Conservation (phyloP, 2,329 filamentous ascomycete genomes). For the Penicillium italicum region DNA sequence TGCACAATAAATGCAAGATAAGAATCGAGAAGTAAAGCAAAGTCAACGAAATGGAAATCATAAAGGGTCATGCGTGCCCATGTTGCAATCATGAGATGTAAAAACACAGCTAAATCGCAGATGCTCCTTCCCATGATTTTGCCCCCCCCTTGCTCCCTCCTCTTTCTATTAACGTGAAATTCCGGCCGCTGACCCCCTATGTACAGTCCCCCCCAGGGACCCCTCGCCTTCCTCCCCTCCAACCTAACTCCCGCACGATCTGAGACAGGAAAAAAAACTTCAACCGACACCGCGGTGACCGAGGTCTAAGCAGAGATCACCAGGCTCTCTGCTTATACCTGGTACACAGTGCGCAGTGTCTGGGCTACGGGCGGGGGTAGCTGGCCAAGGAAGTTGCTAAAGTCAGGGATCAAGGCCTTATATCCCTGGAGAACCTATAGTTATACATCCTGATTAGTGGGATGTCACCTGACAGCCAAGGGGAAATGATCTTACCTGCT, state of each 20-base stretch:
- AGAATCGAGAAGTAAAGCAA: constrained; percentile 6
- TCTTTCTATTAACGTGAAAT: constrained; percentile 6
- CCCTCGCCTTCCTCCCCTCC: background rate
- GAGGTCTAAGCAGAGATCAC: background rate
- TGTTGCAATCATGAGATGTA: constrained; percentile 17
- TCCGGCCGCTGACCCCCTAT: background rate
- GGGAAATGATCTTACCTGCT: constrained; percentile 58
- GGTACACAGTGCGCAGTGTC: constrained; percentile 43
- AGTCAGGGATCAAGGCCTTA: constrained; percentile 47
- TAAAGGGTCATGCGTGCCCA: constrained; percentile 13
- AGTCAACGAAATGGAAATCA: constrained; percentile 9
- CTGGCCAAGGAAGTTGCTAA: constrained; percentile 45
- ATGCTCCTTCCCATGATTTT: constrained; percentile 11
- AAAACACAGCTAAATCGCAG: constrained; percentile 14
- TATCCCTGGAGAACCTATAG: constrained; percentile 46
- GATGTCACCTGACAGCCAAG: background rate
- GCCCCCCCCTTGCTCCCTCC: background rate
- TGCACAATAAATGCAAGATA: constrained; percentile 14
- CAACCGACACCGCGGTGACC: background rate
- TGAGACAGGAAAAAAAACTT: background rate
- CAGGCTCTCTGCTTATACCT: constrained; percentile 32
- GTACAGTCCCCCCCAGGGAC: background rate
- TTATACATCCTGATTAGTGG: background rate
- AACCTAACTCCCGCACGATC: background rate
- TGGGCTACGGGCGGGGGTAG: constrained; percentile 39